Evolutionary conservation across 352 stramenopile genomes (phyloP).

Genomic region (Lagenidium giganteum): DNA sequence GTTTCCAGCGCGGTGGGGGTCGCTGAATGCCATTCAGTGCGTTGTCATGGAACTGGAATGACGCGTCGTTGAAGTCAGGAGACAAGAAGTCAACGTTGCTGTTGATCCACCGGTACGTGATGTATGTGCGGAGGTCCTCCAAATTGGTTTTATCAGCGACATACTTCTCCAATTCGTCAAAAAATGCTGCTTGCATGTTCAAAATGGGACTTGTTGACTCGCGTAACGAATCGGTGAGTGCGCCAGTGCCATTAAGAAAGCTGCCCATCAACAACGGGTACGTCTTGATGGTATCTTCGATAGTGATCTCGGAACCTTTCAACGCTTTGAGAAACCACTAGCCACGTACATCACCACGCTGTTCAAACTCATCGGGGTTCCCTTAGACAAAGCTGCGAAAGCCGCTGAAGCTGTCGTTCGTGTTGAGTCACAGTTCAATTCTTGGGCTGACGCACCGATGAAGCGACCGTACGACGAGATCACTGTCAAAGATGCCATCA

Average conservation of each 20-base stretch:
- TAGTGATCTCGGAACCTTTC: constrained; percentile 40
- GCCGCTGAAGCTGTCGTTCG: constrained; percentile 25
- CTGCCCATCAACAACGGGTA: constrained; percentile 41
- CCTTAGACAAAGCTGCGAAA: constrained; percentile 40
- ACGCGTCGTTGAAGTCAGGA: constrained; percentile 66
- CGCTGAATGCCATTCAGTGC: constrained; percentile 55
- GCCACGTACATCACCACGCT: constrained; percentile 31
- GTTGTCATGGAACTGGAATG: constrained; percentile 84
- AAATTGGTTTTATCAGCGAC: constrained; percentile 23
- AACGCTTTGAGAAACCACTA: constrained; percentile 42
- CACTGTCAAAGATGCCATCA: constrained; percentile 43
- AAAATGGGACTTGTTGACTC: too few relatives aligned
- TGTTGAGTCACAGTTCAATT: constrained; percentile 27
- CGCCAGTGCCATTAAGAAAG: constrained; percentile 30
- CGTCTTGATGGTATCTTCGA: constrained; percentile 38
- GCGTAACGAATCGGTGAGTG: constrained; percentile 27
- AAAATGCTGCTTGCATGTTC: too few relatives aligned
- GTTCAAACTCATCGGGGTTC: constrained; percentile 23
- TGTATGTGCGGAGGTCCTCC: constrained; percentile 37
- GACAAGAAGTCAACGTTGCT: constrained; percentile 27
- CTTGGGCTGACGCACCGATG: constrained; percentile 30
- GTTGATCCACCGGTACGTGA: constrained; percentile 38
- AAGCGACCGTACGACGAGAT: constrained; percentile 60
- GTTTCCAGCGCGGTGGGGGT: constrained; percentile 49
- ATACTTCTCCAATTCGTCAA: constrained; percentile 33